These are phyloP conservation scores for Fomitopsis serialis DNA, from an alignment of 768 basidiomycete species.

Conservation along the genomic window DNA sequence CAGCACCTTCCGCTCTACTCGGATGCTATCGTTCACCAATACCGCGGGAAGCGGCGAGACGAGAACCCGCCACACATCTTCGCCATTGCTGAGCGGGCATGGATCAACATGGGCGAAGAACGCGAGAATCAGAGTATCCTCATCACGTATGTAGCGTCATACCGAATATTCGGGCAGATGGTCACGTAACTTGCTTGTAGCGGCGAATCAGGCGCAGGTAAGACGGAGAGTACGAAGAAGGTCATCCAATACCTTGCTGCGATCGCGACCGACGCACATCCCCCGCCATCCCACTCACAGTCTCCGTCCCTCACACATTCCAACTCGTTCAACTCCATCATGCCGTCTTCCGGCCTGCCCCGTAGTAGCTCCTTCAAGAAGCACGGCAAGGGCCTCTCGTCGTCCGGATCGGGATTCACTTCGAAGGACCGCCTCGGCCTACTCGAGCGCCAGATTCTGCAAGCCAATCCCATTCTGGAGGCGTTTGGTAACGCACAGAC, in stretches of 20 bases:
- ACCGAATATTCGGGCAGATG: neutral
- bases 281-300: constrained; percentile 55
- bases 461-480: constrained; percentile 96
- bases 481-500: constrained; percentile 99
- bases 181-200: constrained; percentile 34
- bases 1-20: constrained; percentile 88
- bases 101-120: constrained; percentile 98
- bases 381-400: constrained; percentile 38
- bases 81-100: constrained; percentile 94
- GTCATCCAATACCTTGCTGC: constrained; percentile 99
- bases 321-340: constrained; percentile 42
- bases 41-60: constrained; percentile 80
- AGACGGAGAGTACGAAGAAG: constrained; percentile 99
- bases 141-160: constrained; percentile 68
- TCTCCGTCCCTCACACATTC: constrained; percentile 55
- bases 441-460: constrained; percentile 92
- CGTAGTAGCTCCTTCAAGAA: constrained; percentile 53
- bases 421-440: constrained; percentile 78
- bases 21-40: constrained; percentile 82
- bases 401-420: constrained; percentile 45
- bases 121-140: constrained; percentile 96
- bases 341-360: constrained; percentile 66
- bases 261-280: constrained; percentile 80
- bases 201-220: constrained; percentile 98
- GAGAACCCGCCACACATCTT: constrained; percentile 97